Evolutionary conservation across 306 rosid genomes (phyloP).

Genomic region (Malus sieversii): DNA sequence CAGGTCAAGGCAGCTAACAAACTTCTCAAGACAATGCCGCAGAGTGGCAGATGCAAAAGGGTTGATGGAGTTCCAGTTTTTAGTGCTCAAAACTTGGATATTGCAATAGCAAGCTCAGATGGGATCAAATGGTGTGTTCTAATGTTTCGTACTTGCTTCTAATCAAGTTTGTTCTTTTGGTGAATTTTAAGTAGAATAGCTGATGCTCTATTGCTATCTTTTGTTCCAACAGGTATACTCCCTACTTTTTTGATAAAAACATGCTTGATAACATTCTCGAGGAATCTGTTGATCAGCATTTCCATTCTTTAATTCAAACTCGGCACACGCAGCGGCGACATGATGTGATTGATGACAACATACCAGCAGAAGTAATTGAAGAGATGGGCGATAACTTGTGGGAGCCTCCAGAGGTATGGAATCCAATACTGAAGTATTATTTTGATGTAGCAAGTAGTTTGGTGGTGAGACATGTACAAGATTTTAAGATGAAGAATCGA

Average conservation of each 20-base stretch:
- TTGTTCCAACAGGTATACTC: conserved; percentile 78
- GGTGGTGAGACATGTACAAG: neutral
- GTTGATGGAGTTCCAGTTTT: conserved; percentile 96
- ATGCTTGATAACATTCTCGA: conserved; percentile 97
- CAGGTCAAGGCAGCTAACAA: conserved; percentile 94
- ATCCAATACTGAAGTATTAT: neutral
- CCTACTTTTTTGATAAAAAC: conserved; percentile 91
- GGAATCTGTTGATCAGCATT: conserved; percentile 96
- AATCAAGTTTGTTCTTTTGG: neutral
- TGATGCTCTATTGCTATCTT: conserved; percentile 20
- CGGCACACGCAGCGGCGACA: conserved; percentile 86
- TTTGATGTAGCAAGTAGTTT: neutral
- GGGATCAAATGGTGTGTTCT: conserved; percentile 75
- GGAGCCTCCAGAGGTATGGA: conserved; percentile 94
- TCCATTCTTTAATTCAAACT: conserved; percentile 84
- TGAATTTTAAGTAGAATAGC: conserved; percentile 13
- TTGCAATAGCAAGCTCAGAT: conserved; percentile 84
- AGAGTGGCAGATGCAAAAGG: conserved; percentile 48
- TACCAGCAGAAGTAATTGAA: conserved; percentile 81
- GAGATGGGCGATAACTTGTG: conserved; percentile 80
- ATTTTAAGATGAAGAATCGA: neutral
- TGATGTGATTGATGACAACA: conserved; percentile 83
- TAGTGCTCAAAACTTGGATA: conserved; percentile 89
- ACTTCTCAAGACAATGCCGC: conserved; percentile 56
- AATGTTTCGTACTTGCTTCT: conserved; percentile 14